Conservation (phyloP, 192 early-diverging fungal species). For the Gonapodya prolifera region DNA sequence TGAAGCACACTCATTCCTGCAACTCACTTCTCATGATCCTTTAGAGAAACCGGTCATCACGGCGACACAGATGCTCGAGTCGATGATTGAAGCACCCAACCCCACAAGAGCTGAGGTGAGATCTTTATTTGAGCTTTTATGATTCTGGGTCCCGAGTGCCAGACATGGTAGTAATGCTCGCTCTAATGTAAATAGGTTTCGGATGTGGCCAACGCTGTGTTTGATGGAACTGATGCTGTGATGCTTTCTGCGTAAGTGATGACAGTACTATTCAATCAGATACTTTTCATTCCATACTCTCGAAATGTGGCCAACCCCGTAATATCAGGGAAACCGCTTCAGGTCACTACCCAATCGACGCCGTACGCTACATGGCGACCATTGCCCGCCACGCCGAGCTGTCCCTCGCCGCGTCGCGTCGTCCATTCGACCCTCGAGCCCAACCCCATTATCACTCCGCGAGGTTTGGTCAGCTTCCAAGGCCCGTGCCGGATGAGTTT, state of each 20-base stretch:
- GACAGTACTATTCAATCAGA: not conserved
- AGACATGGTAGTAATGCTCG: too few species aligned
- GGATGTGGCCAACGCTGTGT: conserved; percentile 45
- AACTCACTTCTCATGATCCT: too few species aligned
- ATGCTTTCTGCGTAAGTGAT: conserved; percentile 19
- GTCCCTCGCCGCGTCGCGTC: not conserved
- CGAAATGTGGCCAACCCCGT: too few species aligned
- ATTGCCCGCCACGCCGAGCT: conserved; percentile 33
- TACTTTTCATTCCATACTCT: not conserved
- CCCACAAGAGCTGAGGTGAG: conserved; percentile 35
- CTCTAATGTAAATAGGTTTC: too few species aligned
- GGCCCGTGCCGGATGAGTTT: conserved; percentile 19
- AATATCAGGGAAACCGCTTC: conserved; percentile 35
- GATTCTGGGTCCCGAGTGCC: too few species aligned
- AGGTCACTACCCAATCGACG: conserved; percentile 35
- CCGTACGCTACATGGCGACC: conserved; percentile 30
- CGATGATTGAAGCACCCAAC: conserved; percentile 34
- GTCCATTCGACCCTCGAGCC: not conserved
- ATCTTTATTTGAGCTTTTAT: too few species aligned
- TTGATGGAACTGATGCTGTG: conserved; percentile 40
- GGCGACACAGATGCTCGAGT: conserved; percentile 45
- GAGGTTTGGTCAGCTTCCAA: not conserved
- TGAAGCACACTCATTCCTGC: not conserved
- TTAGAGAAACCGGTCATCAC: conserved; percentile 35
- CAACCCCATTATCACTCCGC: not conserved